Conservation (phyloP, 768 basidiomycete genomes). For the Cystobasidium onofrii region DNA sequence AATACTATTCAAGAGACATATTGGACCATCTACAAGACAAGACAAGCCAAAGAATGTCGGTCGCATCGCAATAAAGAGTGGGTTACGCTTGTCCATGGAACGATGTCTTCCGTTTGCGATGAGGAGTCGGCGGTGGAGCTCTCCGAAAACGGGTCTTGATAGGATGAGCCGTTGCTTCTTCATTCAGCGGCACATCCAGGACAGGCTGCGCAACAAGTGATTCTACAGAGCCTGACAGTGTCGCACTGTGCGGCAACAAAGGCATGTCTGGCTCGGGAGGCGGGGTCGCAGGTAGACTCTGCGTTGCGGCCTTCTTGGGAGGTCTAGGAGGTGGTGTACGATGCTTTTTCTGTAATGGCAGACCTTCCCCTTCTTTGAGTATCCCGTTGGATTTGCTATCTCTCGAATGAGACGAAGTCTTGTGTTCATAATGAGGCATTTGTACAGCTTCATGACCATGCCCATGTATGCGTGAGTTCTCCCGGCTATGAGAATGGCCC, state of each 20-base stretch:
- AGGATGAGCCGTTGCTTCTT: background rate
- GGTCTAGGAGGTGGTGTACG: background rate
- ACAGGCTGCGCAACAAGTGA: background rate
- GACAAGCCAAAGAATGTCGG: too few species aligned
- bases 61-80: background rate
- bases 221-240: background rate
- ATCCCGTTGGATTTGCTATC: background rate
- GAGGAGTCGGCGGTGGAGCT: background rate
- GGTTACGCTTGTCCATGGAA: background rate
- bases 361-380: background rate
- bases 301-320: background rate
- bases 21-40: too few species aligned
- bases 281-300: background rate
- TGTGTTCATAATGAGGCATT: background rate
- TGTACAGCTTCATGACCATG: background rate
- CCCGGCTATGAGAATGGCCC: background rate
- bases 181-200: background rate
- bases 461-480: background rate
- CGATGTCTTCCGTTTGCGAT: background rate
- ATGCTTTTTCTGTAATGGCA: background rate
- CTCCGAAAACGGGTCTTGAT: background rate
- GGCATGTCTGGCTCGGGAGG: background rate
- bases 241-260: background rate
- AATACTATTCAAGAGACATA: too few species aligned
- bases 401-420: background rate